Evolutionary conservation across 1,284 basidiomycete genomes (phyloP), one percentile per base, ranked within the genome.

Genomic region (Inonotus obliquus): DNA sequence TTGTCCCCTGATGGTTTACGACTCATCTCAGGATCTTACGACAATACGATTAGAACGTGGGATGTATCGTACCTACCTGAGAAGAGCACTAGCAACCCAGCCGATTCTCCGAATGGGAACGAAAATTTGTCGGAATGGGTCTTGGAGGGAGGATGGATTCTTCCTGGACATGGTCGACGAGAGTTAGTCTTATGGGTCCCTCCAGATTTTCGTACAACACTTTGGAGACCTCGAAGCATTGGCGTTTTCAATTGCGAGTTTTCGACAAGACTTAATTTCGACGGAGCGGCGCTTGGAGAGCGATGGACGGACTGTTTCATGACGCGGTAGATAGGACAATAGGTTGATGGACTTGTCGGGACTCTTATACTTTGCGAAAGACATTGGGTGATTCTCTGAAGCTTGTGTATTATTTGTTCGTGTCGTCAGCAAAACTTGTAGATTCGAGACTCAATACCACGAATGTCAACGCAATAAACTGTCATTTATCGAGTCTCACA

Each of bases 31-130:
- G 51, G 52, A 23, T 54, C 59, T 10, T 5, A 5, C 3, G 59
- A 60, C 39, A 25, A 32, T 13, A 55, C 39, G 6, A 44, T 60
- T 14, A 52, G 59, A 27, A 32, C 51, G 2, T 61, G 60, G 60
- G 54, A 48, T 14, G 47, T 27, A 9, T 19, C 25, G 14, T 7
- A 27, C n/a, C 6, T 25, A 23, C 47, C 23, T n/a, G 21, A 21
- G 41, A 14, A 4, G 4, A 14, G 4, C 17, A 4, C 3, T 17
- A 17, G 14, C 14, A 4, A 5, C 41, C 4, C 7, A 6, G 9
- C 1, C 23, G 3, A 1, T 9, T 21, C 11, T 23, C 47, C 47
- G 14, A 25, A 48, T 13, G 21, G 3, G 4, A 25, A 5, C n/a
- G n/a, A n/a, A n/a, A 21, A 1, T 4, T 48, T 19, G 19, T 48